phyloP scores from a whole-genome alignment of 2,329 filamentous ascomycete species.

The Podosphaera xanthii region DNA sequence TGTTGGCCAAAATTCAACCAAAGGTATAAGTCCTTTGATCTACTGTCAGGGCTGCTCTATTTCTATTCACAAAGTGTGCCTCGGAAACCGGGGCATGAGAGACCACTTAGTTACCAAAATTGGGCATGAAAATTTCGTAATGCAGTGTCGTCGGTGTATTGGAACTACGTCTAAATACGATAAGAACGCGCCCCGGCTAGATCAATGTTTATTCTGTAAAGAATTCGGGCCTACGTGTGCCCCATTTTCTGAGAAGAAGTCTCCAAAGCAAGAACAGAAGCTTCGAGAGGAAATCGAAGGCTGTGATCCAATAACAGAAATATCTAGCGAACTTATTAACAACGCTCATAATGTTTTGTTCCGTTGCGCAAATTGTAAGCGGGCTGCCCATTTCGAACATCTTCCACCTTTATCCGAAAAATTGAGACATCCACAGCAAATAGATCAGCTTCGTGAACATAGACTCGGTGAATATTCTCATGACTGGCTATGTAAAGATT shows the following conservation, averaged over 20 bases:
- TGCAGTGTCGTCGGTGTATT: constrained; percentile 79
- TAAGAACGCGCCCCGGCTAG: constrained; percentile 40
- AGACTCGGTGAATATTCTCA: constrained; percentile 48
- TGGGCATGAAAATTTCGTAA: constrained; percentile 49
- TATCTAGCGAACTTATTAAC: constrained; percentile 44
- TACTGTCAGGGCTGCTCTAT: constrained; percentile 80
- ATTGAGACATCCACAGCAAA: constrained; percentile 18
- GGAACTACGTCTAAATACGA: constrained; percentile 47
- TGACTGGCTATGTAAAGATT: constrained; percentile 67
- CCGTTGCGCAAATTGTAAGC: constrained; percentile 53
- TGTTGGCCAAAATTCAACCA: constrained; percentile 28
- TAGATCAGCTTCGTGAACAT: constrained; percentile 30
- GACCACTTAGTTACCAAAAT: constrained; percentile 88
- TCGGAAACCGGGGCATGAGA: constrained; percentile 47
- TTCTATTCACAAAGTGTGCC: constrained; percentile 61
- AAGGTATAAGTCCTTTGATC: constrained; percentile 40
- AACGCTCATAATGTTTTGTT: constrained; percentile 60
- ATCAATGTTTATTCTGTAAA: constrained; percentile 49
- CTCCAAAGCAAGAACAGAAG: constrained; percentile 61
- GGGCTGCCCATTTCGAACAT: constrained; percentile 70
- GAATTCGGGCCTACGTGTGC: constrained; percentile 42
- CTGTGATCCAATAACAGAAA: constrained; percentile 47
- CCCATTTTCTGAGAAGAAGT: constrained; percentile 51
- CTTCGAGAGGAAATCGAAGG: constrained; percentile 58
- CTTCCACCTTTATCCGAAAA: constrained; percentile 27